Evolutionary conservation across 176 grass and related monocot species (phyloP), one percentile per base, ranked within the genome.

Genomic region (Olyra latifolia): DNA sequence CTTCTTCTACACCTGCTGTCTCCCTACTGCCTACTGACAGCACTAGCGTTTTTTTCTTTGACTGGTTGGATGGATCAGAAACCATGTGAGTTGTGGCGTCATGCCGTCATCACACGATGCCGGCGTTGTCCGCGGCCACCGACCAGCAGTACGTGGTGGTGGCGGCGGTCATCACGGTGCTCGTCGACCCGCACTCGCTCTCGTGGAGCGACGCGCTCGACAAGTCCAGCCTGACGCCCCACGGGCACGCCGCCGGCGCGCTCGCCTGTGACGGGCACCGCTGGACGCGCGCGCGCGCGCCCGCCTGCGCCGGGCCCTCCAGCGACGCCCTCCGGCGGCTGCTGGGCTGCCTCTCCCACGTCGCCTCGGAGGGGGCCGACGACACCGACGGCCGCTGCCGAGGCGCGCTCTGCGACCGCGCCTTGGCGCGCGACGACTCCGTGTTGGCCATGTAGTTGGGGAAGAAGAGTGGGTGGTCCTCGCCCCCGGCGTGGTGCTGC

Each of bases 361-460:
- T 10, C 9, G 10, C 25, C 47, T 61, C 65, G 8, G 57, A 75
- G 39, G 52, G 19, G 4, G n/a, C 74, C 4, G 82, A 75, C 57
- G 87, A 85, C 64, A 82, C 84, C 38, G 84, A 89, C 50, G 81
- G 84, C 7, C 93, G 86, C 84, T 95, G 92, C 71, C 85, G 50
- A 0, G 92, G 92, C 53, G 89, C 89, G 80, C 92, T 94, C 65
- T 94, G 92, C 16, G 92, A 94, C 53, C 92, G 69, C 22, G 85
- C 79, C 80, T 94, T 94, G 69, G 92, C 92, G 40, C 86, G 83
- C 45, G 92, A 95, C 11, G 92, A 92, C 83, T 95, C 72, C 71
- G 92, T 95, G 81, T 95, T 95, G 8, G 87, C 88, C 92, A 95
- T 95, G 87, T 95, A 95, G 87, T 77, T 94, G 3, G 92, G 92